A percentile compares a stretch with the other conserved stretches of the same genome.
These are phyloP conservation scores for Calonectria leucothoes DNA, from an alignment of 2,329 filamentous ascomycete species.

Conservation along the genomic window DNA sequence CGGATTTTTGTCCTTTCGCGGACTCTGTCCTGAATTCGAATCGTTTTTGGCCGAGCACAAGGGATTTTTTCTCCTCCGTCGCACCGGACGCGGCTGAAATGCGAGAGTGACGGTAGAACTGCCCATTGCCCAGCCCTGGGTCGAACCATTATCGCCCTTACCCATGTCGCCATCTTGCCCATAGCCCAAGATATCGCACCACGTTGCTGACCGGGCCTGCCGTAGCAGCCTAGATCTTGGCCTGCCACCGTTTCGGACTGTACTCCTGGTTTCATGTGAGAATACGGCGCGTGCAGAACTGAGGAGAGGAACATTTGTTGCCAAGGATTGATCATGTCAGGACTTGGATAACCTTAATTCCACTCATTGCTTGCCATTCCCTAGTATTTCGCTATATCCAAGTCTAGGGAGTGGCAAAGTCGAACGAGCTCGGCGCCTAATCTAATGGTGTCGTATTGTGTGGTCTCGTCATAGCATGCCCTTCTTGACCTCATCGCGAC, in stretches of 20 bases:
- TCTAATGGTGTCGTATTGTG: neutral
- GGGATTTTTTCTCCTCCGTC: slow-evolving; percentile 17
- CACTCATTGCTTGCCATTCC: slow-evolving; percentile 19
- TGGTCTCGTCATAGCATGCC: slow-evolving; percentile 80
- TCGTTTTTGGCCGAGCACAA: neutral
- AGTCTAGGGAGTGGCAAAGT: slow-evolving; percentile 1
- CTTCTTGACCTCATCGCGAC: slow-evolving; percentile 86
- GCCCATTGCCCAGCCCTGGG: slow-evolving; percentile 23
- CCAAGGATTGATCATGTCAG: slow-evolving; percentile 29
- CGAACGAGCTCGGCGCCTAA: slow-evolving; percentile 24
- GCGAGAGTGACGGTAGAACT: slow-evolving; percentile 10
- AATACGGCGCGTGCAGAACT: slow-evolving; percentile 16
- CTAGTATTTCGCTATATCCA: slow-evolving; percentile 21
- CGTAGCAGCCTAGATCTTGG: slow-evolving; percentile 27
- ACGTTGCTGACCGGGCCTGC: slow-evolving; percentile 30
- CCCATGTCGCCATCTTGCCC: slow-evolving; percentile 34
- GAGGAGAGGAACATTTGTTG: slow-evolving; percentile 14
- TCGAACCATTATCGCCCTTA: slow-evolving; percentile 36
- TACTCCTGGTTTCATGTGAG: slow-evolving; percentile 33
- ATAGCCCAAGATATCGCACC: slow-evolving; percentile 35
- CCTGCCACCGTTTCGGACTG: slow-evolving; percentile 20
- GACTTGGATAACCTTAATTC: slow-evolving; percentile 23
- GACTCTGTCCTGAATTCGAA: slow-evolving; percentile 16
- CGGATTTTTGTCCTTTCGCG: neutral
- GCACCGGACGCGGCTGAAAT: neutral